Conservation (phyloP, 2,329 filamentous ascomycete species). For the Aspergillus quadrilineatus region DNA sequence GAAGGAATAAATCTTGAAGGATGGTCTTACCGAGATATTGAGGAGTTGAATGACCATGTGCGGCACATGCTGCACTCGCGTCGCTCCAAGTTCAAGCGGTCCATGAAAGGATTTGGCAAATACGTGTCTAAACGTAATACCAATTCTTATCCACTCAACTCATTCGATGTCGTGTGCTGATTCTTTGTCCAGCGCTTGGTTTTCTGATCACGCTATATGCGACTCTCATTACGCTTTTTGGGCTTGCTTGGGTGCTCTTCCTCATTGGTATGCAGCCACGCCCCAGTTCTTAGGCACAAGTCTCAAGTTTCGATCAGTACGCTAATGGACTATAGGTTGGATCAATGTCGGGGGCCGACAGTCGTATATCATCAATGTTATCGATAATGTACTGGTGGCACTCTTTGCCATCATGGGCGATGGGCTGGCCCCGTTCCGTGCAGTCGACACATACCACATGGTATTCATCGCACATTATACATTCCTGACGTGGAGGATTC, state of each 20-base stretch:
- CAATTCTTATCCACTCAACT: not conserved
- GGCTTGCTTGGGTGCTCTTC: slow-evolving; percentile 86
- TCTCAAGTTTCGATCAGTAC: not conserved
- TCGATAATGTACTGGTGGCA: slow-evolving; percentile 69
- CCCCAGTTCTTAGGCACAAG: not conserved
- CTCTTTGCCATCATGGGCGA: slow-evolving; percentile 71
- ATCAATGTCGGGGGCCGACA: slow-evolving; percentile 76
- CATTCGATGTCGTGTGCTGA: not conserved
- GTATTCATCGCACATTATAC: slow-evolving; percentile 74
- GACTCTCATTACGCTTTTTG: slow-evolving; percentile 77
- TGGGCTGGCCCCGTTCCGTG: slow-evolving; percentile 70
- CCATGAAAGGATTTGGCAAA: slow-evolving; percentile 75
- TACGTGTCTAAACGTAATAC: slow-evolving; percentile 66
- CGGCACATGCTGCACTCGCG: slow-evolving; percentile 83
- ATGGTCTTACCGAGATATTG: slow-evolving; percentile 73
- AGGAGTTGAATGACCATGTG: slow-evolving; percentile 79
- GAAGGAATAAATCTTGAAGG: slow-evolving; percentile 70
- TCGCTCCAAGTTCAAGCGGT: slow-evolving; percentile 74
- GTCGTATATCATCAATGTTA: slow-evolving; percentile 66
- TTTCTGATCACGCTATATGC: slow-evolving; percentile 84
- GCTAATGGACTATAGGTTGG: slow-evolving; percentile 54
- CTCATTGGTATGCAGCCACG: slow-evolving; percentile 61
- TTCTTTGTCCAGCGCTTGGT: slow-evolving; percentile 59
- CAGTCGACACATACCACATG: slow-evolving; percentile 85
- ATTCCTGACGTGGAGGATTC: slow-evolving; percentile 63